These are phyloP conservation scores for Fusarium sulawesiense DNA, from an alignment of 2,329 filamentous ascomycete genomes.

Conservation along the genomic window DNA sequence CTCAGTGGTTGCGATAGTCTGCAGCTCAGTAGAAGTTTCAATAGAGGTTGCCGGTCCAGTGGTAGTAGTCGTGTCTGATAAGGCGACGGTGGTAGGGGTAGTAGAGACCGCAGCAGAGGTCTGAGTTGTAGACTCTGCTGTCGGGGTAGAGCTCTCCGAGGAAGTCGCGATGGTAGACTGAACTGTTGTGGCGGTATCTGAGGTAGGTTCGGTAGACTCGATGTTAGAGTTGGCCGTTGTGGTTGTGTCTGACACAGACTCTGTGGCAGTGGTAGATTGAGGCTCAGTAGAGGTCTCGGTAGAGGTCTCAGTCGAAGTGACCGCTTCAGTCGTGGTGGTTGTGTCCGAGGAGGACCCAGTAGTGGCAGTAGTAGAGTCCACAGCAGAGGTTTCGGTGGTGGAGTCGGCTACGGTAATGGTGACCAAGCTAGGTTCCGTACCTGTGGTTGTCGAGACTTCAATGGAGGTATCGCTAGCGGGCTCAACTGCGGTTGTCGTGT, in stretches of 20 bases:
- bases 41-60: not conserved
- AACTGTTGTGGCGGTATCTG: not conserved
- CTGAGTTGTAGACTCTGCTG: not conserved
- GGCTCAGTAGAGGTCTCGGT: no score
- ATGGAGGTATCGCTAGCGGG: no score
- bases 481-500: no score
- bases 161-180: not conserved
- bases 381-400: not conserved
- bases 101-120: not conserved
- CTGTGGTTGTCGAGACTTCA: not conserved
- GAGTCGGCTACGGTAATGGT: not conserved
- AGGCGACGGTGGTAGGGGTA: not conserved
- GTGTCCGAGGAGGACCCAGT: no score
- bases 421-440: not conserved
- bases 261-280: no score
- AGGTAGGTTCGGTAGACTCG: no score
- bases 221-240: no score
- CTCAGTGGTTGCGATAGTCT: not conserved
- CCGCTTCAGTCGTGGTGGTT: no score
- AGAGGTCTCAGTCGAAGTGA: no score
- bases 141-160: not conserved
- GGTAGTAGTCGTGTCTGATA: not conserved
- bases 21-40: not conserved
- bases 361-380: no score
- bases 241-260: no score